Evolutionary conservation across 2,329 filamentous ascomycete genomes (phyloP), one percentile per base, ranked within the genome.

Genomic region (Nannizziopsis barbatae): DNA sequence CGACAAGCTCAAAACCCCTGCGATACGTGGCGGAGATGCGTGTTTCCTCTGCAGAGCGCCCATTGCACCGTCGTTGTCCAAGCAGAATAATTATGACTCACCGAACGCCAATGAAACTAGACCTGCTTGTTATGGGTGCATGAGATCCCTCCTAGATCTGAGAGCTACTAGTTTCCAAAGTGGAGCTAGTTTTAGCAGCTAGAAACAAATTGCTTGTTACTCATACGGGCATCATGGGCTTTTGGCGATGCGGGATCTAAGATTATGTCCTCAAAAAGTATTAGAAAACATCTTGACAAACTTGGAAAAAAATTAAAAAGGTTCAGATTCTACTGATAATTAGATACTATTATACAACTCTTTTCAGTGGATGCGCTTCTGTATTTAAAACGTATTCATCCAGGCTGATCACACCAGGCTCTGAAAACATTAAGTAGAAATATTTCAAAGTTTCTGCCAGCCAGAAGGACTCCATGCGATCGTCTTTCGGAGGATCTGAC

Each of bases 391-490:
- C 79, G 61, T 72, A 86, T 7, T 84, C 75, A 61, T 87, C 83
- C 58, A 86, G 62, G 58, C 73, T 82, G 36, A 84, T 69, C 27
- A 80, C 57, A n/a, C 75, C 71, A 0, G 83, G 81, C 49, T 80
- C 75, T 17, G 79, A 79, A 62, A 85, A 95, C 43, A 94, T 73
- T 49, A 95, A 65, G 63, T 87, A 95, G 56, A 92, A 94, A 62
- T 94, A 94, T 71, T 94, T 95, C 57, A 95, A 71, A 36, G 87
- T 95, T 73, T 95, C 88, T 2, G 84, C 84, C 52, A 87, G 72
- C 86, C 88, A 95, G 65, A 93, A 94, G 60, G 84, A 89, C 69
- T 94, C 84, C 84, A 90, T 89, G 56, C 73, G 71, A 62, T 88
- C 77, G 18, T 43, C 14, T 11, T 51, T 37, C 5, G 3, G 15